Conservation (phyloP, 805 yeast species). For the Komagataella kurtzmanii region DNA sequence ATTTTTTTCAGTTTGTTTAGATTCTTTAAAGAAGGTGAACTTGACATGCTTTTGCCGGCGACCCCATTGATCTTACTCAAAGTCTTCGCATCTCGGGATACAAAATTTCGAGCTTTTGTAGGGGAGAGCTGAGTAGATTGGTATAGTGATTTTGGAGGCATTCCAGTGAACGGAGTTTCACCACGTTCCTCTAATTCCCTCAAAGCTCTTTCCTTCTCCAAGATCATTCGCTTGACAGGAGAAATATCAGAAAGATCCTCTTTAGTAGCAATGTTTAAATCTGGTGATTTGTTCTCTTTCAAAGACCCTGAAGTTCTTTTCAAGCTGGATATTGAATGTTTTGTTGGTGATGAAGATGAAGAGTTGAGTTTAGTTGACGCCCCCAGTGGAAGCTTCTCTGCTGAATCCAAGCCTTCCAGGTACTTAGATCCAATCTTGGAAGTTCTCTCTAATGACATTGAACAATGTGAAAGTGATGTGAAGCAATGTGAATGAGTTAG, state of each 20-base stretch:
- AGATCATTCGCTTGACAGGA: conserved; percentile 19
- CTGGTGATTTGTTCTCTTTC: conserved; percentile 14
- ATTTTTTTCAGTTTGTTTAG: conserved; percentile 16
- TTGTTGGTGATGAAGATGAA: not conserved
- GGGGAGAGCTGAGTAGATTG: conserved; percentile 10
- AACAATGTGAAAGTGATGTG: not conserved
- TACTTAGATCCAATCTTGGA: not conserved
- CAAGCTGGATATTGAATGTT: not conserved
- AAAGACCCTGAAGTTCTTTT: not conserved
- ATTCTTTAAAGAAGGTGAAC: conserved; percentile 22
- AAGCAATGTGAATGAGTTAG: too few relatives aligned
- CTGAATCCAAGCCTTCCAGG: not conserved
- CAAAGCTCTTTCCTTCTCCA: conserved; percentile 16
- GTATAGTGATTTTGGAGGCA: conserved; percentile 11
- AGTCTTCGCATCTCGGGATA: conserved; percentile 5
- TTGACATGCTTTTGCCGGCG: conserved; percentile 10
- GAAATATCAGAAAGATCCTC: conserved; percentile 6
- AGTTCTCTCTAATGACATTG: not conserved
- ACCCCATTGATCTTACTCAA: conserved; percentile 20
- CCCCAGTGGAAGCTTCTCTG: not conserved
- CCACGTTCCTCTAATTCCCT: not conserved
- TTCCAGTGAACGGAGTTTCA: conserved; percentile 11
- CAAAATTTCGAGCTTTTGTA: conserved; percentile 8
- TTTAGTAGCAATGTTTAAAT: not conserved
- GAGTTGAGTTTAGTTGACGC: not conserved